Percentiles rank a stretch among this genome's conserved stretches.
These are phyloP conservation scores for Rhynchospora tenuis DNA, from an alignment of 176 grass and related monocot genomes.

Conservation along the genomic window DNA sequence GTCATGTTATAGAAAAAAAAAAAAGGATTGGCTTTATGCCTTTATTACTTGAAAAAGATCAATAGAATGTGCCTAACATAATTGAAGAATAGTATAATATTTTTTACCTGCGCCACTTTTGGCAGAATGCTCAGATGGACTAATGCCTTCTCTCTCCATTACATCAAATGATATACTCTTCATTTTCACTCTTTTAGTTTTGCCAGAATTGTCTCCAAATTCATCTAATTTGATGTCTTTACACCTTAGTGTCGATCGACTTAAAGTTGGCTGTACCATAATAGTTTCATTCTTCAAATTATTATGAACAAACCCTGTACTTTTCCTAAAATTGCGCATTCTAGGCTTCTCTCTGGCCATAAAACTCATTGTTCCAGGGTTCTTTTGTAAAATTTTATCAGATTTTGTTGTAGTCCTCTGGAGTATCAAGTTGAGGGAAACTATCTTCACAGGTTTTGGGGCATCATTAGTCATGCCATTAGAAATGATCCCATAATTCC, in stretches of 20 bases:
- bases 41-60: neutral
- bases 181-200: slow-evolving; percentile 10
- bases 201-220: slow-evolving; percentile 15
- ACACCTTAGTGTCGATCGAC: neutral
- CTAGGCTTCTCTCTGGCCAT: neutral
- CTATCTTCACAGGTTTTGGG: slow-evolving; percentile 73
- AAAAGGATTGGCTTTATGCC: neutral
- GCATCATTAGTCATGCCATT: slow-evolving; percentile 53
- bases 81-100: neutral
- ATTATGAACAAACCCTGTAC: slow-evolving; percentile 6
- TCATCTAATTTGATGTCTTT: neutral
- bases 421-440: slow-evolving; percentile 71
- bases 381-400: slow-evolving; percentile 11
- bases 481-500: slow-evolving; percentile 62
- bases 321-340: neutral
- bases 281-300: neutral
- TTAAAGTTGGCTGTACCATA: slow-evolving; percentile 1
- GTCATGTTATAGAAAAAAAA: neutral
- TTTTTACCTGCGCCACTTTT: neutral
- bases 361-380: neutral
- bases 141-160: neutral
- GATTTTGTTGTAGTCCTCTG: slow-evolving; percentile 47
- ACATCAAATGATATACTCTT: slow-evolving; percentile 19
- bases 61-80: slow-evolving; percentile 5
- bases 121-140: neutral